Evolutionary conservation across 805 yeast genomes (phyloP).

Genomic region (Sugiyamaella smithiae): DNA sequence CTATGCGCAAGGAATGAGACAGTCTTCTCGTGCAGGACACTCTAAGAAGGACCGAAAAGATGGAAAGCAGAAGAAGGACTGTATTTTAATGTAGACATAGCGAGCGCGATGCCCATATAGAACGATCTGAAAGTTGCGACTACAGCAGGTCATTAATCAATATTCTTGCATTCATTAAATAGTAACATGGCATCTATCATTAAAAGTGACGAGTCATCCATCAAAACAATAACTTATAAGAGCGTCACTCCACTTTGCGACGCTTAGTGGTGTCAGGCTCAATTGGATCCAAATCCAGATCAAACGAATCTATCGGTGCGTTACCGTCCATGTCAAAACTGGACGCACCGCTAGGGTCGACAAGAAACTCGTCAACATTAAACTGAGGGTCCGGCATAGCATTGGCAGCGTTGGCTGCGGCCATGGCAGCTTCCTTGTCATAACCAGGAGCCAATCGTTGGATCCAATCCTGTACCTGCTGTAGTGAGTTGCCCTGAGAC

Average conservation of each 20-base stretch:
- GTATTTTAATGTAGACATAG: constrained; percentile 18
- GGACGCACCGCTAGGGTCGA: constrained; percentile 16
- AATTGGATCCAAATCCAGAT: background rate
- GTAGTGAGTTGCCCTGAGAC: constrained; percentile 29
- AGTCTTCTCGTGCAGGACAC: no score
- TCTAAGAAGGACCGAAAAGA: constrained; percentile 4
- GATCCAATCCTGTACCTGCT: constrained; percentile 35
- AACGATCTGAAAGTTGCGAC: no score
- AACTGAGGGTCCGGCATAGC: constrained; percentile 11
- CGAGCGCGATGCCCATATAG: no score
- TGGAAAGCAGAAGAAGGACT: constrained; percentile 18
- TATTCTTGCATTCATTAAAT: no score
- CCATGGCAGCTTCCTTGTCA: constrained; percentile 3
- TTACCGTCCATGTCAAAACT: constrained; percentile 4
- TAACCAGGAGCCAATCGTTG: constrained; percentile 18
- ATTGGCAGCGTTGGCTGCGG: constrained; percentile 2
- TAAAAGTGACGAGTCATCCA: no score
- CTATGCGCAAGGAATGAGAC: constrained; percentile 5
- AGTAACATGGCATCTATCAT: no score
- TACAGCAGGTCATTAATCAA: no score
- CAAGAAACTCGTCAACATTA: constrained; percentile 30
- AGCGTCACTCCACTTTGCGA: background rate
- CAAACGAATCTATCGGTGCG: constrained; percentile 2
- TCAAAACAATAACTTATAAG: no score
- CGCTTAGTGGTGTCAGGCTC: constrained; percentile 3